Percentiles rank a stretch among this genome's conserved stretches.
These are phyloP conservation scores for Inga oerstediana DNA, from an alignment of 306 rosid genomes.

Conservation along the genomic window DNA sequence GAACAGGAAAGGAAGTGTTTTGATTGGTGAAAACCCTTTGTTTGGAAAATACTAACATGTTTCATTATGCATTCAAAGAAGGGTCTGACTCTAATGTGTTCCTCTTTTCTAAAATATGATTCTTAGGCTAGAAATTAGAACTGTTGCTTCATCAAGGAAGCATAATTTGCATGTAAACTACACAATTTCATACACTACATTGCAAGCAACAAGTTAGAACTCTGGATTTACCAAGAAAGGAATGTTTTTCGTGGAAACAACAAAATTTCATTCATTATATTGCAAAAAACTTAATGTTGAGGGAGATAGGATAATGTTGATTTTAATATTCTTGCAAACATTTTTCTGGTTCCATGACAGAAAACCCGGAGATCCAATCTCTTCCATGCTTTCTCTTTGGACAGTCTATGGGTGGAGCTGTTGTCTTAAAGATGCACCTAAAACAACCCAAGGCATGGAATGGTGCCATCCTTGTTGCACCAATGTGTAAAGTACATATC, in stretches of 20 bases:
- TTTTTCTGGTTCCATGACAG: conserved; percentile 48
- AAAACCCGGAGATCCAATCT: conserved; percentile 52
- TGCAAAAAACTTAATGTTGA: conserved; percentile 14
- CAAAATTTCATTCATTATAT: background rate
- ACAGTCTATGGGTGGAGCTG: conserved; percentile 95
- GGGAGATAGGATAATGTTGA: background rate
- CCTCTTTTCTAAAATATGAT: background rate
- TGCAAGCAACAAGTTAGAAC: conserved; percentile 2
- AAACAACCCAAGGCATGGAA: conserved; percentile 84
- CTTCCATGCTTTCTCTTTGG: conserved; percentile 87
- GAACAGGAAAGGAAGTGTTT: conserved; percentile 1
- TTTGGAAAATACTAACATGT: conserved; percentile 15
- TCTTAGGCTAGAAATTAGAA: background rate
- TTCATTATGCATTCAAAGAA: conserved; percentile 11
- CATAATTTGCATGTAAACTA: background rate
- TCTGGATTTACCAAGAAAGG: background rate
- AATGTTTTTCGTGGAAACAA: background rate
- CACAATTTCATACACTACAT: background rate
- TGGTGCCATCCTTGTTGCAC: conserved; percentile 93
- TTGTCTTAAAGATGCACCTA: conserved; percentile 73
- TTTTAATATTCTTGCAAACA: conserved; percentile 13
- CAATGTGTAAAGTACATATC: conserved; percentile 89
- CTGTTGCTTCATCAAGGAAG: background rate
- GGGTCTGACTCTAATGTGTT: background rate
- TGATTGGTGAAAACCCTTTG: background rate